phyloP scores from a whole-genome alignment of 2,329 filamentous ascomycete genomes.

The Pseudogymnoascus sp. region DNA sequence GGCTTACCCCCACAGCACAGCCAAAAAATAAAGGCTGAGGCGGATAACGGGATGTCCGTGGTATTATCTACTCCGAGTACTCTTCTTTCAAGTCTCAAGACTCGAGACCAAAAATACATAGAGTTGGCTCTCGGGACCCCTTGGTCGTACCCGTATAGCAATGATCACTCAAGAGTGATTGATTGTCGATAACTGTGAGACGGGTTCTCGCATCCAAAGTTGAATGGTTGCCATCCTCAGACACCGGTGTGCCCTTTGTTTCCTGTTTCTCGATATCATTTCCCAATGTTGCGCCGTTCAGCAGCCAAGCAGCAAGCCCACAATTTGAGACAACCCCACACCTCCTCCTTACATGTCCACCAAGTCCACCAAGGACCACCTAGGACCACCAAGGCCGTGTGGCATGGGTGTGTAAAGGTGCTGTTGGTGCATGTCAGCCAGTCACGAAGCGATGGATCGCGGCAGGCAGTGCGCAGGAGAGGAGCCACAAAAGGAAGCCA shows the following conservation, averaged over 20 bases:
- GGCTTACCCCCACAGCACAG: neutral
- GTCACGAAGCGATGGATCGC: constrained; percentile 1
- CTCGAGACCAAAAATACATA: neutral
- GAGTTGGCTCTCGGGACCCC: neutral
- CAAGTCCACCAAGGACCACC: neutral
- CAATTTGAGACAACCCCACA: constrained; percentile 4
- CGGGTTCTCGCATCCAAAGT: neutral
- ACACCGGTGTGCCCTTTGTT: neutral
- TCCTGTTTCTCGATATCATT: constrained; percentile 4
- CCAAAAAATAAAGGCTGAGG: neutral
- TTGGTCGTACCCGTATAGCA: neutral
- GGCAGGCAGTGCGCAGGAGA: neutral
- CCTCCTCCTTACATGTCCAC: neutral
- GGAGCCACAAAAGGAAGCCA: neutral
- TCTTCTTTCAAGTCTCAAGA: neutral
- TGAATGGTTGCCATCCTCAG: neutral
- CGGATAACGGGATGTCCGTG: neutral
- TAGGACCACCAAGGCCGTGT: neutral
- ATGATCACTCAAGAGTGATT: neutral
- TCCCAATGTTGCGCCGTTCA: neutral
- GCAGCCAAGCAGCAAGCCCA: constrained; percentile 1
- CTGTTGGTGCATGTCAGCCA: neutral
- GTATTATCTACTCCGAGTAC: neutral
- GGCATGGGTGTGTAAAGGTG: neutral
- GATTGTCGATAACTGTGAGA: neutral